phyloP scores from a whole-genome alignment of 2,329 filamentous ascomycete species.

The Drechslerella dactyloides region DNA sequence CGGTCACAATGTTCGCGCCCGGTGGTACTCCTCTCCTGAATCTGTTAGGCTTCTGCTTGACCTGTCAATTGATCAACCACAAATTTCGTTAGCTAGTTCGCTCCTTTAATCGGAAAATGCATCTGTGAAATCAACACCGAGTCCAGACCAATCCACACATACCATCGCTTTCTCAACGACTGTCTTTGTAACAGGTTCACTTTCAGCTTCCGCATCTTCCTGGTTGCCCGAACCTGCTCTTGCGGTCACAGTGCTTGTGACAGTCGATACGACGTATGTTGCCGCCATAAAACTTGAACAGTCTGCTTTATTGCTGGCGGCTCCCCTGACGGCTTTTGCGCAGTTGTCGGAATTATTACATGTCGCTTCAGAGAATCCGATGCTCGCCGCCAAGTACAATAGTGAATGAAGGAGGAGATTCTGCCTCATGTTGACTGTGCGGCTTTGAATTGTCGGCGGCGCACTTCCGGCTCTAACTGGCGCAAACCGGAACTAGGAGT shows the following conservation, averaged over 20 bases:
- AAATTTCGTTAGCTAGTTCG: too few relatives aligned
- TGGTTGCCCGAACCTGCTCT: not conserved
- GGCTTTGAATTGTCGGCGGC: not conserved
- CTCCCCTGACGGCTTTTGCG: conserved; percentile 26
- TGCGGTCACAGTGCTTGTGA: conserved; percentile 10
- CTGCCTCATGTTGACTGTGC: conserved; percentile 33
- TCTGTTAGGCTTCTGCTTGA: conserved; percentile 13
- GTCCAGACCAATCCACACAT: not conserved
- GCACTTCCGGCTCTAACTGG: not conserved
- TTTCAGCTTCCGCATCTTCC: not conserved
- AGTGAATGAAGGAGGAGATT: conserved; percentile 26
- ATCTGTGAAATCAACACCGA: too few relatives aligned
- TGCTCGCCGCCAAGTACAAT: conserved; percentile 18
- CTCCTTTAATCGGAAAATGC: too few relatives aligned
- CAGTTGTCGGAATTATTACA: conserved; percentile 27
- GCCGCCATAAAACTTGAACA: conserved; percentile 40
- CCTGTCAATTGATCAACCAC: not conserved
- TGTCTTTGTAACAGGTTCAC: conserved; percentile 14
- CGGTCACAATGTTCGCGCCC: not conserved
- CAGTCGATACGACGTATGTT: not conserved
- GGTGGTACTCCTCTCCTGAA: conserved; percentile 5
- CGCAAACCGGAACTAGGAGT: not conserved
- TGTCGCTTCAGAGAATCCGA: conserved; percentile 14
- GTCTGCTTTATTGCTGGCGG: not conserved
- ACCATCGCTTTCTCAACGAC: conserved; percentile 1